Evolutionary conservation across 2,329 filamentous ascomycete genomes (phyloP).

Genomic region (Diaporthe sp.): DNA sequence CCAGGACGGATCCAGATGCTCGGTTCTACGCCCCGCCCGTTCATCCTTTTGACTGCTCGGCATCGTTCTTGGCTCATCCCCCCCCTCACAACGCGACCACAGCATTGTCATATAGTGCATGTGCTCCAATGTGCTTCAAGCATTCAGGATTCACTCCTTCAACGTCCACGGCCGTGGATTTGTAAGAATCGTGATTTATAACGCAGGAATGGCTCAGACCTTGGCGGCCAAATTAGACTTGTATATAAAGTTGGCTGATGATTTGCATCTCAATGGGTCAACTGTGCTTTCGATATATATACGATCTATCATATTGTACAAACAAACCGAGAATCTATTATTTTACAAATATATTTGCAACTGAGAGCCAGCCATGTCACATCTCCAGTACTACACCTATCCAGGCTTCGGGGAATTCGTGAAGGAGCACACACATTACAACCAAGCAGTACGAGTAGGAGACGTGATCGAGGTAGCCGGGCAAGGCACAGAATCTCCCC

Average conservation of each 20-base stretch:
- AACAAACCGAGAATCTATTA: no score
- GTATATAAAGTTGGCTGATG: not conserved
- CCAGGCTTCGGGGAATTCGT: constrained; percentile 7
- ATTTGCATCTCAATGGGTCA: not conserved
- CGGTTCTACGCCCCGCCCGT: constrained; percentile 7
- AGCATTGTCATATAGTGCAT: not conserved
- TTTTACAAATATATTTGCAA: no score
- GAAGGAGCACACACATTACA: constrained; percentile 8
- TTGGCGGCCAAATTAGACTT: no score
- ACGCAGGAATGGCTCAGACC: not conserved
- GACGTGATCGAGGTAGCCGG: not conserved
- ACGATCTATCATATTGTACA: not conserved
- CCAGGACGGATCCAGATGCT: not conserved
- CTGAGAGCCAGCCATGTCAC: not conserved
- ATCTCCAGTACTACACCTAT: constrained; percentile 11
- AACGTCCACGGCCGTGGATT: not conserved
- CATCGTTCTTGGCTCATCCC: constrained; percentile 13
- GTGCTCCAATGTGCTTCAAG: no score
- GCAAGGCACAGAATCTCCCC: not conserved
- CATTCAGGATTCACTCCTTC: not conserved
- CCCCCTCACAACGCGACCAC: no score
- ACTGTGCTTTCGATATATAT: not conserved
- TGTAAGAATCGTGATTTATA: not conserved
- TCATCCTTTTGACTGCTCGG: constrained; percentile 18
- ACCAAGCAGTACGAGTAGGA: constrained; percentile 14